Percentiles rank a stretch among this genome's conserved stretches.
Evolutionary conservation across 2,329 filamentous ascomycete genomes (phyloP).

Genomic region (Elsinoe necatrix): DNA sequence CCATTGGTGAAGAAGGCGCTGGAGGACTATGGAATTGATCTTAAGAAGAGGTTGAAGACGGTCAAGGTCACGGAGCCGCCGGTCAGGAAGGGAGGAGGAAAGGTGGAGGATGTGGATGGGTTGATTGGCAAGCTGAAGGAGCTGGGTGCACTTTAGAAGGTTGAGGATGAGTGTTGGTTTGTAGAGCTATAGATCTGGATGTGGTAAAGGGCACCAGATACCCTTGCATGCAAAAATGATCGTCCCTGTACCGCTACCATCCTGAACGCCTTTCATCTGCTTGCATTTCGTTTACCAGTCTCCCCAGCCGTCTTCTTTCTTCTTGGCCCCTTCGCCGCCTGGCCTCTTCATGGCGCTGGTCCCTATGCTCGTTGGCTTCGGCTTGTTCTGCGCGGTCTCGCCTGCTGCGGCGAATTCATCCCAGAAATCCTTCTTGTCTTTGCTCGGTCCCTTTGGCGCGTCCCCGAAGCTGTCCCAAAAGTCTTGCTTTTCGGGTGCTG

Average conservation of each 20-base stretch:
- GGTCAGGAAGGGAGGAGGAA: conserved; percentile 80
- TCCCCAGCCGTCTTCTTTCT: conserved; percentile 51
- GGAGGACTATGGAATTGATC: conserved; percentile 70
- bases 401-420: conserved; percentile 37
- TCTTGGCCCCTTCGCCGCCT: conserved; percentile 30
- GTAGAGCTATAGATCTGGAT: conserved; percentile 11
- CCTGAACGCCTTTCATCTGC: conserved; percentile 10
- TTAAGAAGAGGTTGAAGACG: conserved; percentile 70
- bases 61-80: conserved; percentile 85
- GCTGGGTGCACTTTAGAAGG: conserved; percentile 68
- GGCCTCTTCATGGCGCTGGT: conserved; percentile 55
- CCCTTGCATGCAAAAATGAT: conserved; percentile 1
- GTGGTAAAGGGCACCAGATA: background rate
- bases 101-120: conserved; percentile 96
- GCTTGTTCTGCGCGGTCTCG: conserved; percentile 25
- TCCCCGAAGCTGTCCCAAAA: conserved; percentile 91
- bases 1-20: conserved; percentile 85
- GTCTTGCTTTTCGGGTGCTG: conserved; percentile 61
- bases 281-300: conserved; percentile 36
- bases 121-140: conserved; percentile 92
- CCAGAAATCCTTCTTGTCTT: conserved; percentile 48
- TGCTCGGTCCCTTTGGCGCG: conserved; percentile 43
- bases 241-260: conserved; percentile 13
- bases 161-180: background rate
- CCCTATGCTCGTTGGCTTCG: conserved; percentile 45